A percentile compares a stretch with the other conserved stretches of the same genome.
Conservation (phyloP, 2,329 filamentous ascomycete species). For the Pseudogymnoascus sp. region DNA sequence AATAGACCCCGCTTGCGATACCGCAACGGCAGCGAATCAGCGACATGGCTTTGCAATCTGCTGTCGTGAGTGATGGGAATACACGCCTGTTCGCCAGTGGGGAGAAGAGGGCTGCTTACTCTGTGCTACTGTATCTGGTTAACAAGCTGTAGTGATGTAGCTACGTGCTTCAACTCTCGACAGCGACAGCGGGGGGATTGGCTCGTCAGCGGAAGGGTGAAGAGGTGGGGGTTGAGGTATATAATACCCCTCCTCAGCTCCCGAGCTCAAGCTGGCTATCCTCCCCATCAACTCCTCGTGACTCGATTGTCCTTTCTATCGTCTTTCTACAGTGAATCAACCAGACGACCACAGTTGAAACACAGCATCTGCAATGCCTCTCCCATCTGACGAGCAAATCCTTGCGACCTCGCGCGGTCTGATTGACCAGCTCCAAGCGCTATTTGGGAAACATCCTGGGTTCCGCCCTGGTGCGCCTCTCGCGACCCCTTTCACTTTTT, state of each 20-base stretch:
- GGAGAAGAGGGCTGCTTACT: background rate
- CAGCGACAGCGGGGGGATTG: background rate
- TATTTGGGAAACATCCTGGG: slow-evolving; percentile 34
- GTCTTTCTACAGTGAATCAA: background rate
- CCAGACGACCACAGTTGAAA: background rate
- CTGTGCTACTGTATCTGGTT: background rate
- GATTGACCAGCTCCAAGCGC: slow-evolving; percentile 31
- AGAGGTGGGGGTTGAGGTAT: background rate
- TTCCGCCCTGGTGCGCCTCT: slow-evolving; percentile 31
- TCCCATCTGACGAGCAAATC: slow-evolving; percentile 33
- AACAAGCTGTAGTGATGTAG: background rate
- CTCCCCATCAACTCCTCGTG: background rate
- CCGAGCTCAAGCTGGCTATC: background rate
- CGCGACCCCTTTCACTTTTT: background rate
- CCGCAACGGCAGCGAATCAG: background rate
- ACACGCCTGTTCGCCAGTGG: background rate
- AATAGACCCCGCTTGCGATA: background rate
- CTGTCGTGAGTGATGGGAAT: background rate
- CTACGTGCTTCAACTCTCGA: background rate
- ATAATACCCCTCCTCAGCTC: background rate
- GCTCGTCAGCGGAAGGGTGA: background rate
- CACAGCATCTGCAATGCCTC: slow-evolving; percentile 34
- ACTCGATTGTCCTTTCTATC: background rate
- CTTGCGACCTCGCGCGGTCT: slow-evolving; percentile 32
- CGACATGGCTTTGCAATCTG: background rate